phyloP scores from a whole-genome alignment of 495 filamentous ascomycete species.

The Podospora didyma region DNA sequence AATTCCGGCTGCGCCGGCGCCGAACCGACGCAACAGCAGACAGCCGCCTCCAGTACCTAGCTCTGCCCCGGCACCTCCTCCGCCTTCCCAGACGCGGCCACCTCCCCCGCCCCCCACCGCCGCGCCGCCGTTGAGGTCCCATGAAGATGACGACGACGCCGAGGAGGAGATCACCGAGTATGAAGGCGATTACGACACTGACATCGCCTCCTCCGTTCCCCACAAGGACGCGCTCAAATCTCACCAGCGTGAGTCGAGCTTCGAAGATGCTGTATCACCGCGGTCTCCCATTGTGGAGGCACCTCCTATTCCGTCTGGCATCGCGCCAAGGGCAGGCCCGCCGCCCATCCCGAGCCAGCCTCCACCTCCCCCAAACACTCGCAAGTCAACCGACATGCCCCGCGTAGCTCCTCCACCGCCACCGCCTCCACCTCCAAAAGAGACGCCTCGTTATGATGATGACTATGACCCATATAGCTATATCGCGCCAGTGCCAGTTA shows the following conservation, averaged over 20 bases:
- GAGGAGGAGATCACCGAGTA: constrained; percentile 87
- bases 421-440: constrained; percentile 53
- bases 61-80: constrained; percentile 45
- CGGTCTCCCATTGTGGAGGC: constrained; percentile 44
- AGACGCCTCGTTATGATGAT: constrained; percentile 50
- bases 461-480: constrained; percentile 77
- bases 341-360: constrained; percentile 58
- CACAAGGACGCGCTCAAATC: constrained; percentile 89
- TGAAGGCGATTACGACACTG: constrained; percentile 97
- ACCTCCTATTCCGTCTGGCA: constrained; percentile 42
- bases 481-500: constrained; percentile 35
- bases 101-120: constrained; percentile 77
- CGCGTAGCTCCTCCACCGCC: constrained; percentile 65
- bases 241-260: constrained; percentile 72
- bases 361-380: constrained; percentile 42
- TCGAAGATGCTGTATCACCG: constrained; percentile 48
- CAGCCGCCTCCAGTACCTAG: constrained; percentile 47
- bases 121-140: constrained; percentile 43
- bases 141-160: constrained; percentile 58
- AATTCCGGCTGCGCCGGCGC: constrained; percentile 21
- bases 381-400: constrained; percentile 63
- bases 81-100: constrained; percentile 57
- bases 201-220: constrained; percentile 84
- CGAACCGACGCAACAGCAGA: constrained; percentile 51
- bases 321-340: constrained; percentile 45